These are phyloP conservation scores for Ophiostoma piceae DNA, from an alignment of 2,329 filamentous ascomycete genomes.

Conservation along the genomic window DNA sequence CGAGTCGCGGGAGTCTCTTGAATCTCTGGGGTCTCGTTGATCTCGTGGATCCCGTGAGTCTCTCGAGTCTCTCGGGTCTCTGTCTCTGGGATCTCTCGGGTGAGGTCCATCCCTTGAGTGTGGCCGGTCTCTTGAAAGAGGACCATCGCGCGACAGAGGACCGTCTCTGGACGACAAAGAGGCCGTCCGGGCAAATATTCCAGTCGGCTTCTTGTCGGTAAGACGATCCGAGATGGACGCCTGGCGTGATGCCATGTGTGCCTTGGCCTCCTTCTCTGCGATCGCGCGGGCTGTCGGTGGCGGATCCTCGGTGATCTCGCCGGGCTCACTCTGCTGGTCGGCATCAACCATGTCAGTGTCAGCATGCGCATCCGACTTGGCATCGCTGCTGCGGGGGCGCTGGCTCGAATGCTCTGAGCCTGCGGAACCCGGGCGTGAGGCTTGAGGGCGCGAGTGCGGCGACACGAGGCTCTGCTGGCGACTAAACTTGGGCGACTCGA, in stretches of 20 bases:
- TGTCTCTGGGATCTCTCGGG: neutral
- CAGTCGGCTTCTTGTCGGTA: slow-evolving; percentile 20
- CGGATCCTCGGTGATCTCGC: slow-evolving; percentile 40
- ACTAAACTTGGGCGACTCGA: slow-evolving; percentile 48
- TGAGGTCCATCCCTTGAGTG: slow-evolving; percentile 6
- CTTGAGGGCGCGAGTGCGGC: slow-evolving; percentile 36
- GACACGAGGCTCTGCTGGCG: slow-evolving; percentile 47
- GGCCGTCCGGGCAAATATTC: slow-evolving; percentile 18
- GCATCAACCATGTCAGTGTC: slow-evolving; percentile 34
- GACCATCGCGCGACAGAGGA: neutral
- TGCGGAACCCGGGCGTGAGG: slow-evolving; percentile 35
- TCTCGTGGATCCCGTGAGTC: neutral
- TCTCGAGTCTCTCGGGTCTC: neutral
- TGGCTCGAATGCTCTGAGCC: slow-evolving; percentile 41
- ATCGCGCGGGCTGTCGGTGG: neutral
- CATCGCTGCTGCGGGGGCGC: slow-evolving; percentile 51
- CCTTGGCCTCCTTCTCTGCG: slow-evolving; percentile 5
- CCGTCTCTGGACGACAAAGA: slow-evolving; percentile 7
- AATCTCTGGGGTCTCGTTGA: neutral
- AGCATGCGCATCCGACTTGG: slow-evolving; percentile 41
- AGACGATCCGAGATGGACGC: neutral
- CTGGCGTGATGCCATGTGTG: slow-evolving; percentile 6
- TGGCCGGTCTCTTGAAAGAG: neutral
- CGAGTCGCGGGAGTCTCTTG: neutral
- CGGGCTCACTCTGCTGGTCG: slow-evolving; percentile 43